These are phyloP conservation scores for Grosmannia serpens DNA, from an alignment of 2,329 filamentous ascomycete species.

Conservation along the genomic window DNA sequence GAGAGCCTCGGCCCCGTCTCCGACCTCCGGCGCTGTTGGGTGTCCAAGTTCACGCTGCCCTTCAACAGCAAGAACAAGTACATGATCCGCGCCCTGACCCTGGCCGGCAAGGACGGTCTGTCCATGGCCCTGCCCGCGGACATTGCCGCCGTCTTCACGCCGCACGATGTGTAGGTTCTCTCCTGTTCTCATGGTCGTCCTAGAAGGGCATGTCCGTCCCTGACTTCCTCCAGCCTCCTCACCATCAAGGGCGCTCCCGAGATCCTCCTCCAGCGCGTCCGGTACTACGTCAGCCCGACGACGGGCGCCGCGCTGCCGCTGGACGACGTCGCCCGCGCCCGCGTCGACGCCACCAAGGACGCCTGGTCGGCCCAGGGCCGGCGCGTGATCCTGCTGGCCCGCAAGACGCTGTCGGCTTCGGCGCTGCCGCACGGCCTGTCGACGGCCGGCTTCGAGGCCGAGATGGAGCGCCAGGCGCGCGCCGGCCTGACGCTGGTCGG, in stretches of 20 bases:
- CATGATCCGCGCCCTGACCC: conserved; percentile 54
- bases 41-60: conserved; percentile 53
- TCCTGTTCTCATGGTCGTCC: neutral
- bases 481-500: conserved; percentile 58
- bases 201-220: too few species aligned
- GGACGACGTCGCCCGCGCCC: conserved; percentile 27
- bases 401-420: conserved; percentile 38
- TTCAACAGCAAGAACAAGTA: conserved; percentile 83
- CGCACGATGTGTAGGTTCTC: conserved; percentile 24
- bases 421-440: conserved; percentile 27
- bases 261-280: conserved; percentile 54
- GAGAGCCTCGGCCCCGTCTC: conserved; percentile 51
- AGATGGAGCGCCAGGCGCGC: conserved; percentile 41
- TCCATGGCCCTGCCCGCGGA: conserved; percentile 24
- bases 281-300: conserved; percentile 36
- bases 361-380: conserved; percentile 57
- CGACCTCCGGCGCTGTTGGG: conserved; percentile 51
- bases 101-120: conserved; percentile 27
- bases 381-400: conserved; percentile 54
- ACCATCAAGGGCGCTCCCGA: conserved; percentile 76
- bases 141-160: conserved; percentile 23
- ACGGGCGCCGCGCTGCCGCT: conserved; percentile 43
- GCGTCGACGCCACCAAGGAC: conserved; percentile 51
- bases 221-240: conserved; percentile 28
- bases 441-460: conserved; percentile 42